A percentile compares a stretch with the other conserved stretches of the same genome.
Conservation (phyloP, 163 green algal species). For the Scenedesmus sp. region DNA sequence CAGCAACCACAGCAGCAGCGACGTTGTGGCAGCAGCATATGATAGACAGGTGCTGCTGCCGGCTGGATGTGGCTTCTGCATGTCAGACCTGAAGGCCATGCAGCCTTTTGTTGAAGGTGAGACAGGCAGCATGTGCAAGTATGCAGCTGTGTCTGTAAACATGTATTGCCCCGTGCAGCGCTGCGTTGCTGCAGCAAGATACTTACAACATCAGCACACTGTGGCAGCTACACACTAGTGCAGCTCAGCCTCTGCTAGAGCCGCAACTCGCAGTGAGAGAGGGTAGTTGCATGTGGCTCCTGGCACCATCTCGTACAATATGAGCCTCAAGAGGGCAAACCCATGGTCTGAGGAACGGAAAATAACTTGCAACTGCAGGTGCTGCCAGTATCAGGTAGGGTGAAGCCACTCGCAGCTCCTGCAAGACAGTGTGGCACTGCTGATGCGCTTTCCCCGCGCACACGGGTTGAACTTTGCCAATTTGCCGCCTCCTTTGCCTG, state of each 20-base stretch:
- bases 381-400: too few relatives aligned
- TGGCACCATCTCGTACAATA: too few relatives aligned
- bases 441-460: background rate
- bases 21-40: conserved; percentile 15
- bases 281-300: too few relatives aligned
- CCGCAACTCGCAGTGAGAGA: background rate
- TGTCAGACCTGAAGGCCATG: conserved; percentile 25
- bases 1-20: background rate
- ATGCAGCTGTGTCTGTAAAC: too few relatives aligned
- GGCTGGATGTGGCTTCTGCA: conserved; percentile 23
- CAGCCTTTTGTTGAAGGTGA: conserved; percentile 31
- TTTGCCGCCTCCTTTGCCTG: background rate
- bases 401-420: too few relatives aligned
- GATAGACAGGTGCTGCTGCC: conserved; percentile 30
- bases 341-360: too few relatives aligned
- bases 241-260: background rate
- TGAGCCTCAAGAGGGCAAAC: too few relatives aligned
- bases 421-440: background rate
- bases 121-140: background rate
- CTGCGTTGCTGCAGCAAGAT: too few relatives aligned
- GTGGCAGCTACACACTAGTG: background rate
- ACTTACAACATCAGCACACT: background rate
- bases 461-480: background rate
- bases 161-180: too few relatives aligned
- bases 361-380: too few relatives aligned